Evolutionary conservation across 768 basidiomycete species (phyloP).

Genomic region (Lactarius tabidus): DNA sequence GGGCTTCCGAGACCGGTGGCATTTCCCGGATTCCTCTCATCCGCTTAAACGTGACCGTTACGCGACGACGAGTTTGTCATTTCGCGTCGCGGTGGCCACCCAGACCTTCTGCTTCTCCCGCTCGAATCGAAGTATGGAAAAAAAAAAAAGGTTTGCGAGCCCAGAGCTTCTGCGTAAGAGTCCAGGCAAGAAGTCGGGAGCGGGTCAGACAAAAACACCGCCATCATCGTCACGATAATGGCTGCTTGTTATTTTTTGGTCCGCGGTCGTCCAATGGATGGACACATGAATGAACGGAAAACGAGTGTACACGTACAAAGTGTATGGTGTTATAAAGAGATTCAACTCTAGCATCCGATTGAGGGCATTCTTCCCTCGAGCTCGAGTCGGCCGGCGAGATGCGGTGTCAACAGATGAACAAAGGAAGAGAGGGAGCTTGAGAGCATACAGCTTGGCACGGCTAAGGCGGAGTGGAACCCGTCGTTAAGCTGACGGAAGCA

Average conservation of each 20-base stretch:
- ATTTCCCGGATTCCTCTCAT: constrained; percentile 10
- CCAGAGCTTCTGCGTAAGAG: neutral
- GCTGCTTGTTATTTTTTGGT: neutral
- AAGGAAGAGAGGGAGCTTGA: neutral
- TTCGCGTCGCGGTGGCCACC: neutral
- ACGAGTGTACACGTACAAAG: neutral
- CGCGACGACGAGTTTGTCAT: neutral
- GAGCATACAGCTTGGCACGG: neutral
- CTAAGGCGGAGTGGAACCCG: neutral
- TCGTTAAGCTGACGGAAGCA: constrained; percentile 11
- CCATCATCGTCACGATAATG: neutral
- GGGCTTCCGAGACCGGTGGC: constrained; percentile 13
- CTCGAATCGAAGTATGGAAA: neutral
- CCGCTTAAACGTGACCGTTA: constrained; percentile 10
- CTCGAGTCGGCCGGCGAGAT: neutral
- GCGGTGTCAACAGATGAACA: neutral
- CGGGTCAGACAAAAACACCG: neutral
- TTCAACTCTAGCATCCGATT: neutral
- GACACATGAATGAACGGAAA: neutral
- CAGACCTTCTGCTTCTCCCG: neutral
- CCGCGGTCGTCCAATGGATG: neutral
- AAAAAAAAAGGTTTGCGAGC: neutral
- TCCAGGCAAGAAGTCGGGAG: neutral
- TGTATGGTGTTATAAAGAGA: neutral
- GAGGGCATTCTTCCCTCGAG: neutral